These are phyloP conservation scores for Stenogyne calaminthoides DNA, from an alignment of 305 asterid species.

Conservation along the genomic window DNA sequence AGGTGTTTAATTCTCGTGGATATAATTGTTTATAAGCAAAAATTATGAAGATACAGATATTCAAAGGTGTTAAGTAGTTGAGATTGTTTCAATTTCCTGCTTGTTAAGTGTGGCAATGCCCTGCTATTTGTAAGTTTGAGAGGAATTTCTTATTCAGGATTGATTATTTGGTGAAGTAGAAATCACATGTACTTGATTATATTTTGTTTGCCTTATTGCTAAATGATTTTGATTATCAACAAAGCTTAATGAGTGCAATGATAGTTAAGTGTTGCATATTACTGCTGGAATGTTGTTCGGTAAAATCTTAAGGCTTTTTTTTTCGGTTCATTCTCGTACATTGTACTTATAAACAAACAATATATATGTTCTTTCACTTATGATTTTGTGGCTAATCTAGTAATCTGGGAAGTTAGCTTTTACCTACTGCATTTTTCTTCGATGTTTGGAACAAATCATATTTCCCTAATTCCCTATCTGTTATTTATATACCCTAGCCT, in stretches of 20 bases:
- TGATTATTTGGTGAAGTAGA: background rate
- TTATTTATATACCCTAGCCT: background rate
- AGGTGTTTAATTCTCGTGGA: constrained; percentile 4
- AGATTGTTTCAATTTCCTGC: background rate
- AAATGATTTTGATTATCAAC: background rate
- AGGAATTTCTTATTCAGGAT: constrained; percentile 4
- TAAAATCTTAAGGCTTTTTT: background rate
- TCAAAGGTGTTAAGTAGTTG: background rate
- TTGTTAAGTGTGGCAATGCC: background rate
- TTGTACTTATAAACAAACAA: constrained; percentile 3
- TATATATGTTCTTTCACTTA: background rate
- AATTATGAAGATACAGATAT: constrained; percentile 8
- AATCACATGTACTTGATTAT: background rate
- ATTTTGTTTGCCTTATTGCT: constrained; percentile 2
- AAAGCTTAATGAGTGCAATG: background rate
- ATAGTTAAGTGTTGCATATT: constrained; percentile 7
- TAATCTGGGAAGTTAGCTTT: too few relatives aligned
- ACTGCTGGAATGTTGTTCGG: background rate
- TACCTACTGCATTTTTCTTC: too few relatives aligned
- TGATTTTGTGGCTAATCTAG: background rate
- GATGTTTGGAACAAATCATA: background rate
- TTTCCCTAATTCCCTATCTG: background rate
- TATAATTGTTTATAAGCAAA: constrained; percentile 9
- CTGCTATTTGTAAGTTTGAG: background rate
- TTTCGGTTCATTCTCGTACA: constrained; percentile 10